Evolutionary conservation across 768 basidiomycete genomes (phyloP).

Genomic region (Baorangia bicolor): DNA sequence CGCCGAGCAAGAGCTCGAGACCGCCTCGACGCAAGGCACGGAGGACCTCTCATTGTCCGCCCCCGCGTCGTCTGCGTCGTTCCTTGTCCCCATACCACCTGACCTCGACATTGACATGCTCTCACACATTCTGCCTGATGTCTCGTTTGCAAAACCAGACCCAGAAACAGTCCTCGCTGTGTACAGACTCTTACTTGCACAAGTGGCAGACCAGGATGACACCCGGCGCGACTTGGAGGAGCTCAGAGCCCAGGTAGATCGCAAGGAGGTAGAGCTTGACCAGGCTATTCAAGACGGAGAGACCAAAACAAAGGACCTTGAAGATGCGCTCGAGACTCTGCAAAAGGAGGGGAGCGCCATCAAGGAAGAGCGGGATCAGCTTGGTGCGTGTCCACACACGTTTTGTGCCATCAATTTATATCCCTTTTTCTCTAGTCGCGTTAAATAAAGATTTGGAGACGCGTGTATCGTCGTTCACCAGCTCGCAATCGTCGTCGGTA

Average conservation of each 20-base stretch:
- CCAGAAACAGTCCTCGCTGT: conserved; percentile 59
- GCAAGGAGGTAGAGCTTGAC: conserved; percentile 81
- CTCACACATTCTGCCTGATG: conserved; percentile 59
- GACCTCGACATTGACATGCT: conserved; percentile 68
- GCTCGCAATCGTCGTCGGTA: conserved; percentile 60
- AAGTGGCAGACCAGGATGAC: conserved; percentile 54
- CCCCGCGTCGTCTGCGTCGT: conserved; percentile 3
- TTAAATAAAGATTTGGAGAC: conserved; percentile 49
- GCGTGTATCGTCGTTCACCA: conserved; percentile 56
- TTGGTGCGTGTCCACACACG: conserved; percentile 48
- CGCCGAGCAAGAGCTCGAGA: conserved; percentile 34
- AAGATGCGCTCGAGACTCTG: conserved; percentile 47
- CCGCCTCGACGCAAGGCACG: conserved; percentile 32
- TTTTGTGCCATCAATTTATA: background rate
- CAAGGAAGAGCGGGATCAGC: conserved; percentile 62
- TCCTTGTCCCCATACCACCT: conserved; percentile 52
- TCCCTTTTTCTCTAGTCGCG: conserved; percentile 36
- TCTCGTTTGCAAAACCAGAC: conserved; percentile 53
- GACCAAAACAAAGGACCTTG: conserved; percentile 54
- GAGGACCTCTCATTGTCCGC: conserved; percentile 35
- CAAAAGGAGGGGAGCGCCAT: conserved; percentile 55
- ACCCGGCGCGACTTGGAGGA: conserved; percentile 68
- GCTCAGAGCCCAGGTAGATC: conserved; percentile 60
- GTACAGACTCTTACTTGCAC: conserved; percentile 60
- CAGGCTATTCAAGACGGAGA: conserved; percentile 82